Base-by-base conservation (phyloP, 305 asterid species). In the Fraxinus floribunda region DNA sequence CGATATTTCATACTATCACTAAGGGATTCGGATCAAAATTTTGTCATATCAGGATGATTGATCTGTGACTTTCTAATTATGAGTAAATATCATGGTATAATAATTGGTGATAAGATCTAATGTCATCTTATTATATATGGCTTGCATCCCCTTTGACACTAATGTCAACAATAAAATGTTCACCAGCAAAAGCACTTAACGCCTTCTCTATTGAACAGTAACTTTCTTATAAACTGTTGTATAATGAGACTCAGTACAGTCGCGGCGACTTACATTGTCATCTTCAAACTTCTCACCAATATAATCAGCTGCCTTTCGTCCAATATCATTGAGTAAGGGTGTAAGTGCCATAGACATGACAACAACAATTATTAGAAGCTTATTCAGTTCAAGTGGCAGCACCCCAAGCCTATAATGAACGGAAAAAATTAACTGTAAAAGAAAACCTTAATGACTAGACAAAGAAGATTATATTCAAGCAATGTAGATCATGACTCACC, bases 261-360 rank as follows among this genome's bases (percentile, higher is more conserved):
- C 74, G 83, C 75, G 86, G 79, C 41, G 78, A 87, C 97, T 88
- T 92, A 93, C 99, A 79, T 72, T 89, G 70, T 86, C 91, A 77
- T 86, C 92, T 71, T 87, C 97, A 82, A 92, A 89, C 83, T 86
- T 93, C 80, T 93, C 91, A 11, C 92, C 91, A 83, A 94, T 86
- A 87, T 87, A 80, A 86, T 90, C 95, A 84, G 95, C 93, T 83
- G 91, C 94, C 84, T 90, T 92, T 88, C 94, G 89, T 85, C 99
- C 98, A 77, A 91, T 52, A 4, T 97, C 99, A 85, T 95, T 97
- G 86, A 97, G 97, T 80, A 92, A 79, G 24, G 99, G 99, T 13
- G 99, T 97, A 85, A 97, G 83, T 35, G 99, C 93, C 98, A 97
- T 97, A 66, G 99, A 94, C 74, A 97, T 91, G 87, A 97, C 99